Evolutionary conservation across 345 rosid species (phyloP), one percentile per base, ranked within the genome.

Genomic region (Moricandia arvensis): DNA sequence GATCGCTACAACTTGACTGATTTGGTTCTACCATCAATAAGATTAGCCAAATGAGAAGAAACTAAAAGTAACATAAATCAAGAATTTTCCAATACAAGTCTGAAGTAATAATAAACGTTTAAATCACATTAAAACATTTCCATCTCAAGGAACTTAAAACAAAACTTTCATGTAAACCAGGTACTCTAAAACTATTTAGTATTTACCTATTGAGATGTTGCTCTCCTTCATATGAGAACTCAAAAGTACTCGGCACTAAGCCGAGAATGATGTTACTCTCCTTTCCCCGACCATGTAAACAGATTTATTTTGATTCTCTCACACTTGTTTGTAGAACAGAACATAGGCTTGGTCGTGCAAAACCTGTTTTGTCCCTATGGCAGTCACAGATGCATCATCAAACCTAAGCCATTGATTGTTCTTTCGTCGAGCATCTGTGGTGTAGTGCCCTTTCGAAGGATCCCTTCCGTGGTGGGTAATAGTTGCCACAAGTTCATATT

Each of bases 331-430:
- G 86, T 95, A 95, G 84, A 95, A 90, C 69, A 95, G 97, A 76
- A 95, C 88, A 41, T 95, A 95, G 3, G 99, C 99, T 76, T 92
- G 97, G 71, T 89, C 89, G 51, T 95, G 99, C 80, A 95, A 71
- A 60, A 92, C 98, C 85, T 85, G 85, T 64, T 81, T 80, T 24
- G 83, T 82, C 43, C 86, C 86, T 54, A 95, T 88, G 30, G 87
- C 82, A 17, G 84, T 82, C 45, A 95, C 91, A 47, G 86, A 88
- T 15, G 97, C 88, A 83, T 95, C 97, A 37, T 95, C 96, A 57
- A 87, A 90, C 17, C 86, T 89, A n/a, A 95, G 80, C 99, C 98
- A 92, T 61, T 87, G 93, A 64, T 85, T 81, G 49, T 87, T 88
- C 38, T 81, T 80, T 43, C 82, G 78, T 5, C 90, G 85, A 7